Conservation (phyloP, 495 filamentous ascomycete species). For the Neurospora sp. region DNA sequence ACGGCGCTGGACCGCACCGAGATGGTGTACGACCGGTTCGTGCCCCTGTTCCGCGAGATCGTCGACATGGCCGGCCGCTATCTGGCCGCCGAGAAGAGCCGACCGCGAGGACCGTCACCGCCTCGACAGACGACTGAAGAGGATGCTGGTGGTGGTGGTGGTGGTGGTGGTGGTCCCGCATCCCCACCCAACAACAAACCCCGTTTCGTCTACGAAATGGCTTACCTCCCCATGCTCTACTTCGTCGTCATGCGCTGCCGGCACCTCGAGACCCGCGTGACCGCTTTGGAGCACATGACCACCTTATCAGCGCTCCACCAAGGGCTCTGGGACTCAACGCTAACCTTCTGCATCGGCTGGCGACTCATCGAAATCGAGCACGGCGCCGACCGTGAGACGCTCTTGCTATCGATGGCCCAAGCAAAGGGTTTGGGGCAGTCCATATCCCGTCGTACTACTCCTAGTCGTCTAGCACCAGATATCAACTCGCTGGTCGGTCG, state of each 20-base stretch:
- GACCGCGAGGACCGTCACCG: neutral
- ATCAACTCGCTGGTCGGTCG: neutral
- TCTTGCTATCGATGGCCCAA: neutral
- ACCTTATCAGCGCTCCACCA: slow-evolving; percentile 13
- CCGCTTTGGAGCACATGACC: slow-evolving; percentile 20
- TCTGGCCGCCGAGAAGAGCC: slow-evolving; percentile 1
- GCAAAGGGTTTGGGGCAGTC: neutral
- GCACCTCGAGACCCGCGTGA: slow-evolving; percentile 24
- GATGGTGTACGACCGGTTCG: slow-evolving; percentile 18
- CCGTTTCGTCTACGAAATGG: slow-evolving; percentile 37
- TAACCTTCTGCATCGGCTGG: slow-evolving; percentile 16
- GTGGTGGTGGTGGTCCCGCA: neutral
- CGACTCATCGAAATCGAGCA: slow-evolving; percentile 28
- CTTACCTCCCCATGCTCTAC: slow-evolving; percentile 32
- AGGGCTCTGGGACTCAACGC: slow-evolving; percentile 20
- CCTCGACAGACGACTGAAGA: neutral
- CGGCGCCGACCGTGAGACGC: slow-evolving; percentile 6
- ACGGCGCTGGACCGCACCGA: slow-evolving; percentile 17
- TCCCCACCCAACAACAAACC: slow-evolving; percentile 1
- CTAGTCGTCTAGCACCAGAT: neutral
- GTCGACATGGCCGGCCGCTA: slow-evolving; percentile 8
- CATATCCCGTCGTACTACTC: neutral
- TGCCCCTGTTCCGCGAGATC: slow-evolving; percentile 14
- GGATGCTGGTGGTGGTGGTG: neutral
- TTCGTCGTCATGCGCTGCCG: slow-evolving; percentile 37